Evolutionary conservation across 805 yeast species (phyloP).

Genomic region (Yarrowia porcina): DNA sequence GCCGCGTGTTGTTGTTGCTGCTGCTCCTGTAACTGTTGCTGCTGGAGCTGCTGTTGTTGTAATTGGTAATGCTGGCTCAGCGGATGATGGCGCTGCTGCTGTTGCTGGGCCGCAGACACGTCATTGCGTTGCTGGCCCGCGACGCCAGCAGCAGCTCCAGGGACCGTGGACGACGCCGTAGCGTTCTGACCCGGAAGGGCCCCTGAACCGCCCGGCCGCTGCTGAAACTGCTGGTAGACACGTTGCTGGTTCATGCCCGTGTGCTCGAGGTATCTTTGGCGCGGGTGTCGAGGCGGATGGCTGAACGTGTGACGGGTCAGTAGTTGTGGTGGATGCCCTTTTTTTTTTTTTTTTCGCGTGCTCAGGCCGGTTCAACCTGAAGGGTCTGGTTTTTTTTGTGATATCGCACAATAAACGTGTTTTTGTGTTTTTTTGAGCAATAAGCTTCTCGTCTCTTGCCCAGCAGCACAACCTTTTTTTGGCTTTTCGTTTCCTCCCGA

Average conservation of each 20-base stretch:
- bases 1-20: not conserved
- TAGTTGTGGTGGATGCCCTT: not conserved
- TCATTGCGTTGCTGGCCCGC: not conserved
- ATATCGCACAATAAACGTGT: slow-evolving; percentile 23
- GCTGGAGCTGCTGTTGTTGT: slow-evolving; percentile 3
- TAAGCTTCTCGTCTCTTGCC: slow-evolving; percentile 5
- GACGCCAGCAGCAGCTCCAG: not conserved
- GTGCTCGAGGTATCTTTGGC: not conserved
- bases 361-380: not conserved
- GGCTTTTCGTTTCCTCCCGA: slow-evolving; percentile 3
- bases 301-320: too few species aligned
- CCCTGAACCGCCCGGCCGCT: slow-evolving; percentile 14
- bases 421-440: not conserved
- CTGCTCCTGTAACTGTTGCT: not conserved
- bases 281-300: not conserved
- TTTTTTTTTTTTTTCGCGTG: not conserved
- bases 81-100: not conserved
- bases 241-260: slow-evolving; percentile 21
- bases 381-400: not conserved
- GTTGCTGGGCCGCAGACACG: not conserved
- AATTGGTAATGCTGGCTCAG: not conserved
- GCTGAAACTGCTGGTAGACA: slow-evolving; percentile 17
- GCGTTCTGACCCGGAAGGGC: not conserved
- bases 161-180: not conserved
- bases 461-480: slow-evolving; percentile 5